phyloP scores from a whole-genome alignment of 148 eudicot genomes.

The Chenopodium formosanum region DNA sequence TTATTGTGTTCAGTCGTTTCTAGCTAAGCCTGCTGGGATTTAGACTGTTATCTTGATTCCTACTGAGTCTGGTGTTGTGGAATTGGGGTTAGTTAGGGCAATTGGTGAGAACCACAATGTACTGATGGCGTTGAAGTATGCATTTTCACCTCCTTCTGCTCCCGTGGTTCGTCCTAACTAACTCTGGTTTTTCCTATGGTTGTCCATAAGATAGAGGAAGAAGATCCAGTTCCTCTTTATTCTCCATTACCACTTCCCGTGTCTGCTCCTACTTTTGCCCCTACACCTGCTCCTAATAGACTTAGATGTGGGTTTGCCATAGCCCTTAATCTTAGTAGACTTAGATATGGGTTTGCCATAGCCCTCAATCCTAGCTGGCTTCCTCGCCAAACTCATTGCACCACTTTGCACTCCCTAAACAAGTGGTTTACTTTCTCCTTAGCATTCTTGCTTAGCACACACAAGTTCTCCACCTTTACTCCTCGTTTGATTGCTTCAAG shows the following conservation, averaged over 20 bases:
- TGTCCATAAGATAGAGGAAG: slow-evolving; percentile 40
- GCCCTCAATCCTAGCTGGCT: too few relatives aligned
- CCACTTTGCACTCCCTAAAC: too few relatives aligned
- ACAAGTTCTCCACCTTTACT: too few relatives aligned
- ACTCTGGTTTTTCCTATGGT: slow-evolving; percentile 25
- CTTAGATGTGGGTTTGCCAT: too few relatives aligned
- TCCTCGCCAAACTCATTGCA: too few relatives aligned
- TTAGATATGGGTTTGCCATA: too few relatives aligned
- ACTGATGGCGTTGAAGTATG: slow-evolving; percentile 43
- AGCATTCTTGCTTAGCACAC: too few relatives aligned
- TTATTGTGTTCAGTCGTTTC: slow-evolving; percentile 66
- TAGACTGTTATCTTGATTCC: slow-evolving; percentile 82
- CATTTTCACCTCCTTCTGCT: slow-evolving; percentile 40
- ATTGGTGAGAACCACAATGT: slow-evolving; percentile 52
- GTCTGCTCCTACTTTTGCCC: not conserved
- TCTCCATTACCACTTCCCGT: not conserved
- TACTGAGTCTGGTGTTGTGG: slow-evolving; percentile 80
- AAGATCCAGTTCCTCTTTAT: not conserved
- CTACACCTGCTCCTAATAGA: not conserved
- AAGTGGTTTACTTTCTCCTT: too few relatives aligned
- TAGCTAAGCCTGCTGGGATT: slow-evolving; percentile 72
- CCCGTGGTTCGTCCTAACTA: slow-evolving; percentile 32
- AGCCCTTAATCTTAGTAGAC: too few relatives aligned
- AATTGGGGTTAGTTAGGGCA: slow-evolving; percentile 70
- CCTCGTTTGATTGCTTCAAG: too few relatives aligned